Evolutionary conservation across 495 filamentous ascomycete genomes (phyloP), one percentile per base, ranked within the genome.

Genomic region (Penicillium egyptiacum): DNA sequence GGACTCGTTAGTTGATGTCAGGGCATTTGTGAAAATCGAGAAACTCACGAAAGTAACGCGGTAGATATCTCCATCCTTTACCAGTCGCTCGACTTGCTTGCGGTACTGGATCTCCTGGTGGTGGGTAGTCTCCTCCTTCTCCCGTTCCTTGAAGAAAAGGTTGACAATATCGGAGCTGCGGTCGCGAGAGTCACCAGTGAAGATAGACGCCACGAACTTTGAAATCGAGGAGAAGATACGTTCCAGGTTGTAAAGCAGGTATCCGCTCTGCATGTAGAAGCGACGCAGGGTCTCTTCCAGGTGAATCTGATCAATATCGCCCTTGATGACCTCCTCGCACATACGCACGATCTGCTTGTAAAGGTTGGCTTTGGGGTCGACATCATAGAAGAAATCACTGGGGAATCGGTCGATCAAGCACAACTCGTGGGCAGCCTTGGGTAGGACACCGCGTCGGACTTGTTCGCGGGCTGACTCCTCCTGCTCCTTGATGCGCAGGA

Each of bases 61-160:
- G 68, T 91, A 97, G 61, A 93, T 83, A 61, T 96, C 91, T n/a
- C 85, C 88, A 58, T 96, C 91, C 75, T 91, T 94, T 57, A 91
- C 81, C 62, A 88, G 79, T 69, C 89, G 89, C 69, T 96, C 90
- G 3, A 92, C 90, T 58, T 88, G 88, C 73, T 91, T 94, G 23
- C 91, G 84, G 55, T 91, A 89, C 53, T 86, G 86, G 51, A 96
- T 88, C 73, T 96, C 92, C 10, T 86, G 84, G 60, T 89, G 83
- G 59, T 88, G 89, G 17, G 91, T 94, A 0, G 89, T 96, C 66
- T 89, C 85, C 5, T 89, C 86, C 63, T 86, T 86, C 45, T 88
- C 83, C 2, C 90, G 86, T 69, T 91, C 89, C 62, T 84, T 84
- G 63, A 92, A 85, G 78, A 92, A 96, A 16, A 89, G 82, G 58